These are phyloP conservation scores for Clavispora vitiphila DNA, from an alignment of 805 yeast species.

Conservation along the genomic window DNA sequence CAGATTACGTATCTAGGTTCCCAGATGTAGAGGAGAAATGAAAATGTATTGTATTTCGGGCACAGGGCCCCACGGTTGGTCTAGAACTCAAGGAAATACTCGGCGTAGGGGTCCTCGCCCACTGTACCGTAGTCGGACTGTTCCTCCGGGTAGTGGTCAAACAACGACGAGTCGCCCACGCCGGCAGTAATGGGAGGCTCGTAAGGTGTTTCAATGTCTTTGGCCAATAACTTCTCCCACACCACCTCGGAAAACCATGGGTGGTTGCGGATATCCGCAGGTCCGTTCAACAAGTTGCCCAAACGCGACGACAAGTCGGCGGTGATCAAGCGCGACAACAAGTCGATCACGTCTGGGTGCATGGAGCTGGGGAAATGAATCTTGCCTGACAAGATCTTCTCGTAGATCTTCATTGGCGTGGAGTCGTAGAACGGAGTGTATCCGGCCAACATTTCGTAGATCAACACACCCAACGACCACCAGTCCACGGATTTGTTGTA, in stretches of 20 bases:
- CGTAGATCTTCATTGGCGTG: conserved; percentile 60
- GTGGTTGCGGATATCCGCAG: conserved; percentile 52
- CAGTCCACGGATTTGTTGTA: conserved; percentile 61
- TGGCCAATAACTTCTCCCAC: conserved; percentile 51
- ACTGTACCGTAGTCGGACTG: conserved; percentile 34
- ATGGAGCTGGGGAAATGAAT: conserved; percentile 49
- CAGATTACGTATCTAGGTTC: neutral
- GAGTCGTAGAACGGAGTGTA: conserved; percentile 60
- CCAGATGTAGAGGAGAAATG: neutral
- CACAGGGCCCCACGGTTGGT: no score
- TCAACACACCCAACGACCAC: conserved; percentile 61
- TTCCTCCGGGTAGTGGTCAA: conserved; percentile 44
- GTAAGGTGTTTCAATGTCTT: conserved; percentile 60
- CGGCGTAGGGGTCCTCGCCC: conserved; percentile 37
- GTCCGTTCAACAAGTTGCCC: conserved; percentile 55
- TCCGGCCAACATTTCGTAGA: conserved; percentile 59
- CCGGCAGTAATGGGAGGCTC: conserved; percentile 63
- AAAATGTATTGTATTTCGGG: neutral
- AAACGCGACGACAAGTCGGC: conserved; percentile 52
- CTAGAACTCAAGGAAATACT: conserved; percentile 32
- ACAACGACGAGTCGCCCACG: conserved; percentile 50
- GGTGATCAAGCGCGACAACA: conserved; percentile 47
- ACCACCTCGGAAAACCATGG: conserved; percentile 58
- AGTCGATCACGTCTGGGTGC: conserved; percentile 50
- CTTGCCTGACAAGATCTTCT: conserved; percentile 51